phyloP scores from a whole-genome alignment of 768 basidiomycete species.

The Tricholoma sp. region DNA sequence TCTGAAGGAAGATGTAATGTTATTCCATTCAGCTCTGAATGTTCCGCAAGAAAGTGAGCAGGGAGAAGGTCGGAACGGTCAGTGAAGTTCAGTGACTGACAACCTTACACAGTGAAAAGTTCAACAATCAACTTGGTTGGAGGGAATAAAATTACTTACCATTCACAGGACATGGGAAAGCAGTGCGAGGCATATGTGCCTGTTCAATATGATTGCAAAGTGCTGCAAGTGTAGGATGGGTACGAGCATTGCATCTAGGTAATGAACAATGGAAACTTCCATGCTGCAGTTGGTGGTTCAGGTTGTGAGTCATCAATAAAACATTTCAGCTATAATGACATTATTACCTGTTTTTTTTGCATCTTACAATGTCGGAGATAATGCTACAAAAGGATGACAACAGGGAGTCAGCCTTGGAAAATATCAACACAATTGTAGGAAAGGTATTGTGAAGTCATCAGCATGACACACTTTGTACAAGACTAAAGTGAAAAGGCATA shows the following conservation, averaged over 20 bases:
- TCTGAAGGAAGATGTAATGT: slow-evolving; percentile 10
- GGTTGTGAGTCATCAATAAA: background rate
- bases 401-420: background rate
- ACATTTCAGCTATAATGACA: background rate
- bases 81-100: slow-evolving; percentile 3
- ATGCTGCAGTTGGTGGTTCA: background rate
- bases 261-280: slow-evolving; percentile 5
- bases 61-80: slow-evolving; percentile 2
- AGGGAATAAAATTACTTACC: slow-evolving; percentile 4
- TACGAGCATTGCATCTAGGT: slow-evolving; percentile 12
- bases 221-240: slow-evolving; percentile 7
- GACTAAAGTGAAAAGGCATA: too few relatives aligned
- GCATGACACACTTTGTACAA: too few relatives aligned
- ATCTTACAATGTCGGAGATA: slow-evolving; percentile 5
- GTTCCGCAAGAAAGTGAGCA: slow-evolving; percentile 15
- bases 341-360: slow-evolving; percentile 12
- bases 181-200: slow-evolving; percentile 15
- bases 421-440: too few relatives aligned
- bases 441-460: too few relatives aligned
- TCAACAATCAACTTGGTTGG: background rate
- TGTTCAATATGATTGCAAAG: slow-evolving; percentile 14
- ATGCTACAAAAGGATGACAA: slow-evolving; percentile 7
- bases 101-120: slow-evolving; percentile 8
- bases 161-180: slow-evolving; percentile 15
- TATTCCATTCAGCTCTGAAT: slow-evolving; percentile 9